Evolutionary conservation across 768 basidiomycete genomes (phyloP), one percentile per base, ranked within the genome.

Genomic region (Leccinum obscurum): DNA sequence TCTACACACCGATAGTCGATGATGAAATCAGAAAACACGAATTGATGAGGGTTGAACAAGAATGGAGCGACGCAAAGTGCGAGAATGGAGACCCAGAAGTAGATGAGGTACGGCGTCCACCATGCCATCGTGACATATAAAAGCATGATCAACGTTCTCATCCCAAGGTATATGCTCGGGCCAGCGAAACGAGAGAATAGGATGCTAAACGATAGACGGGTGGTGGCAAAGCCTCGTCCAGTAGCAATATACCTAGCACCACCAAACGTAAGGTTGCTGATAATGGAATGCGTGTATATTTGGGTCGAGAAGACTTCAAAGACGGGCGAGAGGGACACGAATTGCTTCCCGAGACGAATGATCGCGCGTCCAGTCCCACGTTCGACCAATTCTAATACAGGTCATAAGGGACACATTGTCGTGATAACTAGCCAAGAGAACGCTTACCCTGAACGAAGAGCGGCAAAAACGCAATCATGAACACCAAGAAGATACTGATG

Each of bases 31-130:
- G 94, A 86, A 75, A 95, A 90, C 20, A 92, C 92, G 78, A 99
- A 99, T 76, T 98, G 97, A 75, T 99, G 97, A n/a, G 97, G 97
- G 73, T 98, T 99, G 85, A 98, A 99, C 69, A 98, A 74, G 89
- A 99, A 99, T 8, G 97, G 97, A 32, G 96, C 89, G 64, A 98
- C 77, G 69, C 95, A 98, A 9, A 99, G 83, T 15, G 95, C 86
- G 34, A 95, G 79, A 63, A 95, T 93, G 48, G 96, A 95, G 57
- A 98, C 75, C 96, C 96, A 98, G 83, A 99, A 99, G 81, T 98
- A 99, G 73, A 95, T 89, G 68, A 98, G 75, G 74, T 90, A 96
- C 3, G 90, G 88, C 32, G 92, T 92, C 92, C 93, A 98, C 55
- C 98, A 77, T 28, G 93, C 81, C 74, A 98, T 75, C 26, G 97